A percentile compares a stretch with the other conserved stretches of the same genome.
These are phyloP conservation scores for Xylariaceae sp. DNA, from an alignment of 2,329 filamentous ascomycete genomes.

Conservation along the genomic window DNA sequence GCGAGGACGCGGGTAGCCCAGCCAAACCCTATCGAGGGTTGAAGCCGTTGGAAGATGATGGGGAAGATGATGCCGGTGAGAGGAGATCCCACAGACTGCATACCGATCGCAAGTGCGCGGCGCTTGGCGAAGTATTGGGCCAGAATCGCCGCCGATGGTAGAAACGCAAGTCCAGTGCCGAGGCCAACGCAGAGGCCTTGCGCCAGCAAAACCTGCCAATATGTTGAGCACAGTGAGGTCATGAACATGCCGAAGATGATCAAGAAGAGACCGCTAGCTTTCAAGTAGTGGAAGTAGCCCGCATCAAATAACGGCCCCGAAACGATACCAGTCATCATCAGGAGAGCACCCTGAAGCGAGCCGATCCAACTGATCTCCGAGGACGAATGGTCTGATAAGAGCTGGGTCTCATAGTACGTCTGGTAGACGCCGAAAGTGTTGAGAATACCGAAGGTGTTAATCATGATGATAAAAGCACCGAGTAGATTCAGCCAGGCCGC, in stretches of 20 bases:
- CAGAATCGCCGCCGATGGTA: slow-evolving; percentile 31
- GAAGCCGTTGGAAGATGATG: slow-evolving; percentile 21
- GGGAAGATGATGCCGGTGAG: slow-evolving; percentile 32
- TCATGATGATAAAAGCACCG: slow-evolving; percentile 32
- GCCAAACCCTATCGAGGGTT: slow-evolving; percentile 19
- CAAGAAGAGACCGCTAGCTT: slow-evolving; percentile 26
- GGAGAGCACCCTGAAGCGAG: slow-evolving; percentile 34
- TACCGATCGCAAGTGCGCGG: slow-evolving; percentile 27
- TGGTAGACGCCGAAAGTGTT: slow-evolving; percentile 18
- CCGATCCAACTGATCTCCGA: slow-evolving; percentile 41
- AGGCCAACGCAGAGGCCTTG: slow-evolving; percentile 39
- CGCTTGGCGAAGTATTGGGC: slow-evolving; percentile 28
- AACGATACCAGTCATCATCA: slow-evolving; percentile 25
- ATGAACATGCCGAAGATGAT: slow-evolving; percentile 16
- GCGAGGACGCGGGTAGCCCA: slow-evolving; percentile 24
- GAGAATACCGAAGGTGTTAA: slow-evolving; percentile 33
- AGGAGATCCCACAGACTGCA: slow-evolving; percentile 28
- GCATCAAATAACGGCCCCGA: slow-evolving; percentile 30
- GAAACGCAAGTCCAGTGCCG: slow-evolving; percentile 37
- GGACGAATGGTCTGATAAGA: slow-evolving; percentile 26
- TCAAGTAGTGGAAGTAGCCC: slow-evolving; percentile 12
- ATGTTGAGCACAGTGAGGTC: not conserved
- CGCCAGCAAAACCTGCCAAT: slow-evolving; percentile 36
- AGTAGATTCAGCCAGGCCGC: slow-evolving; percentile 37
- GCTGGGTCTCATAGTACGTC: slow-evolving; percentile 1